phyloP scores from a whole-genome alignment of 2,329 filamentous ascomycete species.

The Drechslerella stenobrocha region DNA sequence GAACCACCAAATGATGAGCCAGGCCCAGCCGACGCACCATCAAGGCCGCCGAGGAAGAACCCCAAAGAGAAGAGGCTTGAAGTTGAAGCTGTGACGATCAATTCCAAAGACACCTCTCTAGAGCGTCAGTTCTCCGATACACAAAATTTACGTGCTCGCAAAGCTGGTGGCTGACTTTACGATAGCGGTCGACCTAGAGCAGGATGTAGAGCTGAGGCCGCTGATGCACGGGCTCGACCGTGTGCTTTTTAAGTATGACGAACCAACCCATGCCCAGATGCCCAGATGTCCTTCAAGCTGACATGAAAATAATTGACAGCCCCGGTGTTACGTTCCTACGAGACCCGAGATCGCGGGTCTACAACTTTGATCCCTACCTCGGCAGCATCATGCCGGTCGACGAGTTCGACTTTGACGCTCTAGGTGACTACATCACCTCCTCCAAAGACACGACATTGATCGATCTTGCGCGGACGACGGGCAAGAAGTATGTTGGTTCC shows the following conservation, averaged over 20 bases:
- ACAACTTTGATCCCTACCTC: conserved; percentile 95
- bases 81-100: conserved; percentile 38
- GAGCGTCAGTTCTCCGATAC: conserved; percentile 42
- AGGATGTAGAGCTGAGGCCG: conserved; percentile 63
- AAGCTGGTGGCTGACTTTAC: conserved; percentile 1
- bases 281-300: background rate
- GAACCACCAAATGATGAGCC: conserved; percentile 4
- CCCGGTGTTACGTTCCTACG: conserved; percentile 88
- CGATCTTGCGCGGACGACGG: conserved; percentile 67
- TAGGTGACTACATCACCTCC: conserved; percentile 87
- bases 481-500: conserved; percentile 85
- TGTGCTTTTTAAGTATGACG: conserved; percentile 79
- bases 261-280: background rate
- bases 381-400: conserved; percentile 87
- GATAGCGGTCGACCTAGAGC: conserved; percentile 55
- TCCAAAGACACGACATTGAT: conserved; percentile 76
- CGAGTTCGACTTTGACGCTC: conserved; percentile 86
- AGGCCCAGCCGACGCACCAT: background rate
- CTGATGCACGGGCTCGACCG: conserved; percentile 77
- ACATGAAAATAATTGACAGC: conserved; percentile 54
- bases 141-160: too few relatives aligned
- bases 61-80: conserved; percentile 36
- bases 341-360: conserved; percentile 82
- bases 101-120: conserved; percentile 23
- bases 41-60: conserved; percentile 8